Conservation (phyloP, 345 rosid species). For the Rhizophora apiculata region DNA sequence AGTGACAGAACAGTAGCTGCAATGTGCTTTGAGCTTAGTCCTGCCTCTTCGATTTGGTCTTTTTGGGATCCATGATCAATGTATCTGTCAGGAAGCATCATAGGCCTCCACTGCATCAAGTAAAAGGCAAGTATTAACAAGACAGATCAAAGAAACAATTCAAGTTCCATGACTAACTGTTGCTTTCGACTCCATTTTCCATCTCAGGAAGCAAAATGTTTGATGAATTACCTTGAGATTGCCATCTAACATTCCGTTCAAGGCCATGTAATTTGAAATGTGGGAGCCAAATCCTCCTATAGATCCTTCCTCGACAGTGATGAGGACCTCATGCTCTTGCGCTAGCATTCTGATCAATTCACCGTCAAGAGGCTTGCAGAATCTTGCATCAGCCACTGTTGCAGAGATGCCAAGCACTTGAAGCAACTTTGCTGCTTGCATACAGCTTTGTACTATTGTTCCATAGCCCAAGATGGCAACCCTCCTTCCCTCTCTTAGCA, state of each 20-base stretch:
- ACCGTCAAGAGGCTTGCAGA: constrained; percentile 47
- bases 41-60: constrained; percentile 44
- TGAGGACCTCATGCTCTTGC: constrained; percentile 39
- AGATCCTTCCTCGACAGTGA: constrained; percentile 54
- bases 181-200: background rate
- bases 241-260: constrained; percentile 46
- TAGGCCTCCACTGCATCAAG: constrained; percentile 47
- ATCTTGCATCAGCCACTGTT: constrained; percentile 53
- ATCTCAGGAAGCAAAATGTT: background rate
- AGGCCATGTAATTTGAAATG: constrained; percentile 41
- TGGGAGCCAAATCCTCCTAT: constrained; percentile 51
- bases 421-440: constrained; percentile 37
- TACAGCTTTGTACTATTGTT: constrained; percentile 41
- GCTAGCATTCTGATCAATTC: constrained; percentile 31
- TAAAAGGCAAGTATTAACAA: background rate
- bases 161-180: background rate
- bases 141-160: background rate
- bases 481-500: constrained; percentile 36
- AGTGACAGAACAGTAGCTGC: constrained; percentile 39
- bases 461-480: constrained; percentile 51
- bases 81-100: constrained; percentile 49
- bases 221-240: constrained; percentile 33
- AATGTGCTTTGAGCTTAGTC: constrained; percentile 39
- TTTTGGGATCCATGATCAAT: constrained; percentile 47
- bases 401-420: constrained; percentile 19